Conservation (phyloP, 768 basidiomycete genomes). For the Tylopilus sp. region DNA sequence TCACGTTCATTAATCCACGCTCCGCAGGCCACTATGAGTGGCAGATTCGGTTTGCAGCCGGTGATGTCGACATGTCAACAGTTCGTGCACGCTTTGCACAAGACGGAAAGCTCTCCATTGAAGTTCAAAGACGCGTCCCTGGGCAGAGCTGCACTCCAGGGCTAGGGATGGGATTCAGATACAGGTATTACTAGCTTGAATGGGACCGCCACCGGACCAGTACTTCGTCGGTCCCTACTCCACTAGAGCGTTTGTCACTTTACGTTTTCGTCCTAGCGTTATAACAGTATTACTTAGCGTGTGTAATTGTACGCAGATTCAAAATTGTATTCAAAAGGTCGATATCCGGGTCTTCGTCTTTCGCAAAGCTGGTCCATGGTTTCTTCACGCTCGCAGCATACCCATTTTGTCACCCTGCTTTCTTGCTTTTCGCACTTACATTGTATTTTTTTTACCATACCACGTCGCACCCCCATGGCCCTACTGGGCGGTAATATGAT, state of each 20-base stretch:
- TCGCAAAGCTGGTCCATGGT: conserved; percentile 3
- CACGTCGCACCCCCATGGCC: not conserved
- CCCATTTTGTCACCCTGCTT: conserved; percentile 2
- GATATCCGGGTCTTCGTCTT: not conserved
- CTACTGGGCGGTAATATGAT: conserved; percentile 2
- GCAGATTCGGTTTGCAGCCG: conserved; percentile 51
- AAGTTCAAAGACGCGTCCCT: conserved; percentile 34
- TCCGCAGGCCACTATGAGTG: conserved; percentile 63
- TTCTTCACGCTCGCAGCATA: not conserved
- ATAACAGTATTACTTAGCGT: conserved; percentile 20
- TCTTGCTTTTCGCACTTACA: not conserved
- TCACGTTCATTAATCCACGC: conserved; percentile 1
- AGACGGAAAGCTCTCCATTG: conserved; percentile 45
- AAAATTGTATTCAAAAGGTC: conserved; percentile 15
- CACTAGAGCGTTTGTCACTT: conserved; percentile 3
- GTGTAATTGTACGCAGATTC: conserved; percentile 21
- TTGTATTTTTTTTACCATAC: conserved; percentile 13
- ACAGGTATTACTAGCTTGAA: conserved; percentile 25
- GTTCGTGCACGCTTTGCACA: conserved; percentile 49
- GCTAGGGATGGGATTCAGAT: conserved; percentile 29
- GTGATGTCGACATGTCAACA: conserved; percentile 52
- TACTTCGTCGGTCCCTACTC: not conserved
- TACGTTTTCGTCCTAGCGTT: conserved; percentile 11
- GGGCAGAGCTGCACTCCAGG: conserved; percentile 26
- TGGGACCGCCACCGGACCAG: conserved; percentile 1